A percentile compares a stretch with the other conserved stretches of the same genome.
These are phyloP conservation scores for Candida tropicalis DNA, from an alignment of 1,139 yeast genomes.

Conservation along the genomic window DNA sequence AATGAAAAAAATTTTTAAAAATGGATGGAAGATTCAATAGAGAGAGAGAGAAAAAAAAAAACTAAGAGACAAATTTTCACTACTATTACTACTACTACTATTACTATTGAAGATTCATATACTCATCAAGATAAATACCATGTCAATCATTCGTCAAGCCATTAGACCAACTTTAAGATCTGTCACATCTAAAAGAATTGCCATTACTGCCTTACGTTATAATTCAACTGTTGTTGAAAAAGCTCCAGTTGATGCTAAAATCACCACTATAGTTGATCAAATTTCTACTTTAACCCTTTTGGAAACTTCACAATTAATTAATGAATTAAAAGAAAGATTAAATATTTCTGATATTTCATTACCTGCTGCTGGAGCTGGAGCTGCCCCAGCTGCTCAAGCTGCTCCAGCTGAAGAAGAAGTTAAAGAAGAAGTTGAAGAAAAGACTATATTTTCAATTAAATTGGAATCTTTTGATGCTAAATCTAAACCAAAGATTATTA, in stretches of 20 bases:
- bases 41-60: neutral
- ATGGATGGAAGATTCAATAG: neutral
- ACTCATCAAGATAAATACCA: conserved; percentile 3
- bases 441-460: conserved; percentile 90
- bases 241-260: conserved; percentile 82
- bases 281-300: conserved; percentile 85
- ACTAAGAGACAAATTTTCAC: conserved; percentile 7
- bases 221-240: conserved; percentile 55
- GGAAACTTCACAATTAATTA: conserved; percentile 84
- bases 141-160: conserved; percentile 38
- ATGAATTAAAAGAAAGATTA: conserved; percentile 81
- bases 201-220: conserved; percentile 38
- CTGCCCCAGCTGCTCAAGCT: conserved; percentile 61
- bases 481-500: conserved; percentile 95
- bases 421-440: conserved; percentile 83
- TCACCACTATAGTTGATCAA: conserved; percentile 82
- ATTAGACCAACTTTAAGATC: conserved; percentile 40
- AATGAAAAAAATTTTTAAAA: conserved; percentile 7
- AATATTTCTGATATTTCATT: conserved; percentile 92
- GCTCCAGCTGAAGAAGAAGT: conserved; percentile 70
- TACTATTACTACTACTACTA: too few species aligned
- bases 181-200: conserved; percentile 28
- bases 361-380: conserved; percentile 72
- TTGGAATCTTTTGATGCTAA: conserved; percentile 93
- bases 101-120: too few species aligned